These are phyloP conservation scores for Syzygium malaccense DNA, from an alignment of 441 rosid species.

Conservation along the genomic window DNA sequence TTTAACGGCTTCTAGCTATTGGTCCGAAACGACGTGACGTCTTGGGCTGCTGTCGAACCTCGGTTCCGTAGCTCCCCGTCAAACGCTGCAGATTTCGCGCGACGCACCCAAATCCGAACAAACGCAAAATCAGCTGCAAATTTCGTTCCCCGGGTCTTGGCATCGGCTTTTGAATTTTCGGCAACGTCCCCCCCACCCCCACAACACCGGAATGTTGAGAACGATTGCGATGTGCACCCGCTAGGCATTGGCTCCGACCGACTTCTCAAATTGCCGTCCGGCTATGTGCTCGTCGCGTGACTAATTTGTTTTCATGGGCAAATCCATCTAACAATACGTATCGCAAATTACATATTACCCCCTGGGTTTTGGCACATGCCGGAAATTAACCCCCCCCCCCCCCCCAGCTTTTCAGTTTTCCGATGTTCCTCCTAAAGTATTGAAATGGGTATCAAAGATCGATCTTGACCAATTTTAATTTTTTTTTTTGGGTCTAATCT, in stretches of 20 bases:
- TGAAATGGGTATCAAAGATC: not conserved
- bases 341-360: not conserved
- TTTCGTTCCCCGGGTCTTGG: not conserved
- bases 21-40: not conserved
- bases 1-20: no score
- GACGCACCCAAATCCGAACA: not conserved
- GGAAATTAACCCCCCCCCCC: no score
- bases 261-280: not conserved
- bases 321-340: not conserved
- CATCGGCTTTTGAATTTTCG: not conserved
- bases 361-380: not conserved
- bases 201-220: not conserved
- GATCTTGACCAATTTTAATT: not conserved
- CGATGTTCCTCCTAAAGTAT: not conserved
- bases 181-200: no score
- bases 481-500: not conserved
- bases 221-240: not conserved
- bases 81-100: not conserved
- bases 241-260: not conserved
- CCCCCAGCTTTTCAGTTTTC: not conserved
- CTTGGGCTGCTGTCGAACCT: not conserved
- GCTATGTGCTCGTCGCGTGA: fast-evolving
- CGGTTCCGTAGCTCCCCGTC: not conserved
- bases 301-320: not conserved
- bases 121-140: not conserved